Percentiles rank a stretch among this genome's conserved stretches.
phyloP scores from a whole-genome alignment of 2,329 filamentous ascomycete genomes.

The Hypoxylon rubiginosum region DNA sequence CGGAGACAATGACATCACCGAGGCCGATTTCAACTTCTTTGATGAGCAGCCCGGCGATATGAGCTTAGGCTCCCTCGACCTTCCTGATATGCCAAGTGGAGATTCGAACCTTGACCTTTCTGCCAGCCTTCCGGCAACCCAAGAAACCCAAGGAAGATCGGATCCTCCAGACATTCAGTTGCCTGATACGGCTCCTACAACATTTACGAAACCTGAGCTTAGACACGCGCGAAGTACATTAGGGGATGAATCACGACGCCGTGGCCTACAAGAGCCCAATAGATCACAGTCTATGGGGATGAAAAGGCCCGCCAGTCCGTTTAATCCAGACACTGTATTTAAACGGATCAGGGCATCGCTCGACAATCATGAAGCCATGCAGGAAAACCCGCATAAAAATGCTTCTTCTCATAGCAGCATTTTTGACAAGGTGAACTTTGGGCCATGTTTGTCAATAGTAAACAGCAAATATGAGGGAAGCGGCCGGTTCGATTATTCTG shows the following conservation, averaged over 20 bases:
- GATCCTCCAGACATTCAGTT: conserved; percentile 38
- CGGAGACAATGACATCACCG: conserved; percentile 80
- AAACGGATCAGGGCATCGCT: conserved; percentile 68
- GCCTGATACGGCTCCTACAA: conserved; percentile 42
- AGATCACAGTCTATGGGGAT: conserved; percentile 50
- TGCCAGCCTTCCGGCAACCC: conserved; percentile 30
- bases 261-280: conserved; percentile 48
- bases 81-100: conserved; percentile 49
- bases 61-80: conserved; percentile 55
- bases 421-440: conserved; percentile 69
- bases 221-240: conserved; percentile 69
- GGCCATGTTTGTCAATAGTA: conserved; percentile 65
- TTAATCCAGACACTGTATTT: conserved; percentile 70
- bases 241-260: conserved; percentile 56
- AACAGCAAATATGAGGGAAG: conserved; percentile 71
- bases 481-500: conserved; percentile 65
- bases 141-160: conserved; percentile 38
- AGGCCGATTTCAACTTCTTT: conserved; percentile 88
- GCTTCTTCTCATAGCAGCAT: conserved; percentile 59
- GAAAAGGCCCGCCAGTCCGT: conserved; percentile 69
- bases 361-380: conserved; percentile 44
- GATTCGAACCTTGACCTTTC: conserved; percentile 40
- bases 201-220: conserved; percentile 72
- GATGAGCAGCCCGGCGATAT: conserved; percentile 69
- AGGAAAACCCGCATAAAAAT: conserved; percentile 45